phyloP scores from a whole-genome alignment of 1,284 basidiomycete species.

The Inonotus obliquus region DNA sequence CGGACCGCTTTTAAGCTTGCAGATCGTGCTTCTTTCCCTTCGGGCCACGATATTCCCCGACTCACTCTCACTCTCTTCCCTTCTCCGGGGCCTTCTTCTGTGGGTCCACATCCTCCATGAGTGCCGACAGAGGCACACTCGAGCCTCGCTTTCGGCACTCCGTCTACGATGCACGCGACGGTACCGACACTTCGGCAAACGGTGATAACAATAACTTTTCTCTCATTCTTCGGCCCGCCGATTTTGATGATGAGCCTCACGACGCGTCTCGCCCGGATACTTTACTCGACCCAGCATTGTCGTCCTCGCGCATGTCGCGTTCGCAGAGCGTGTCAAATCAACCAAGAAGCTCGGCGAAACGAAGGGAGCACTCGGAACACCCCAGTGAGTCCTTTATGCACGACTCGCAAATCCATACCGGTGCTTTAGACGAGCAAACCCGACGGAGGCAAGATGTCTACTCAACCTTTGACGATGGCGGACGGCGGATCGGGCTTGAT shows the following conservation, averaged over 20 bases:
- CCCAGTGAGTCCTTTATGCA: not conserved
- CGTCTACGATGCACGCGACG: not conserved
- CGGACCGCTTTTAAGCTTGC: not conserved
- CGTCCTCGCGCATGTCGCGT: not conserved
- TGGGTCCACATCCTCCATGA: conserved; percentile 3
- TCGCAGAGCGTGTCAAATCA: not conserved
- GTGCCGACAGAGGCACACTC: not conserved
- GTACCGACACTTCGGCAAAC: not conserved
- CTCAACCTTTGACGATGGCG: conserved; percentile 28
- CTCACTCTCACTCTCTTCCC: not conserved
- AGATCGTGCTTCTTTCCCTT: not conserved
- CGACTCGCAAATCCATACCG: not conserved
- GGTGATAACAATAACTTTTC: not conserved
- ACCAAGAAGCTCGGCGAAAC: not conserved
- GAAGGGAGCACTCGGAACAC: not conserved
- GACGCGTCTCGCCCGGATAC: not conserved
- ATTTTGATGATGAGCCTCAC: conserved; percentile 4
- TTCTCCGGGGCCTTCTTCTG: conserved; percentile 1
- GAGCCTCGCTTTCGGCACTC: not conserved
- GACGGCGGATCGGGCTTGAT: conserved; percentile 28
- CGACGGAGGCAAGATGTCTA: conserved; percentile 26
- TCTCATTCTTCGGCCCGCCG: conserved; percentile 3
- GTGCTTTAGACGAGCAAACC: not conserved
- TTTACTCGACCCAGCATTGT: not conserved
- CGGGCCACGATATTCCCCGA: not conserved